Evolutionary conservation across 1,284 basidiomycete genomes (phyloP).

Genomic region (Ustilago xerochloae): DNA sequence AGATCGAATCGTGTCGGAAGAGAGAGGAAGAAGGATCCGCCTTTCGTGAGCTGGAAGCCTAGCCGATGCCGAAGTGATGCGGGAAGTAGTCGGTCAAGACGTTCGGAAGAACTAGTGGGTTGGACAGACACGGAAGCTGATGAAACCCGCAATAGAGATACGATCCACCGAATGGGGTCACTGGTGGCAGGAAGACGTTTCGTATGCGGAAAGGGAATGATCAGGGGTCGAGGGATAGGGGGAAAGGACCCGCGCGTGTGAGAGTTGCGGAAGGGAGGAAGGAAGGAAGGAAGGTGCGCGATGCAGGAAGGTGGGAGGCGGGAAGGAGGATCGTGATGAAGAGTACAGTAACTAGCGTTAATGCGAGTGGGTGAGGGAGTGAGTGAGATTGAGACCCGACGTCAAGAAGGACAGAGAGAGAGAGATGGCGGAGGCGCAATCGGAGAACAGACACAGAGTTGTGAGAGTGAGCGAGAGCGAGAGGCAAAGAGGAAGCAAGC

Average conservation of each 20-base stretch:
- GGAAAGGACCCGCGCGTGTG: background rate
- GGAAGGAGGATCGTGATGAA: no score
- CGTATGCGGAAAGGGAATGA: background rate
- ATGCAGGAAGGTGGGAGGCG: background rate
- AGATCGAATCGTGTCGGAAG: background rate
- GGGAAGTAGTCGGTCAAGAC: background rate
- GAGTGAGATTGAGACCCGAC: background rate
- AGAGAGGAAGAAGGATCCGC: background rate
- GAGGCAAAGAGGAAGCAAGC: background rate
- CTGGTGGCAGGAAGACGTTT: slow-evolving; percentile 4
- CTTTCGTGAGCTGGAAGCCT: no score
- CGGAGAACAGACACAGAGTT: background rate
- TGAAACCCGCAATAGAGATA: background rate
- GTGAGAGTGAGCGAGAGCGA: background rate
- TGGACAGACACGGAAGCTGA: background rate
- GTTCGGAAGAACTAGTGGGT: background rate
- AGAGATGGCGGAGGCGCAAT: slow-evolving; percentile 7
- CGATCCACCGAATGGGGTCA: background rate
- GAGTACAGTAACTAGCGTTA: no score
- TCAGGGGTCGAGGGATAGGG: background rate
- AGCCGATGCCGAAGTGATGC: background rate
- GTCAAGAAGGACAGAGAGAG: background rate
- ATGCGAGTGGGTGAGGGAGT: background rate
- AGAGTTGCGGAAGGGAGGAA: background rate
- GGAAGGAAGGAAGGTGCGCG: background rate